Conservation (phyloP, 495 filamentous ascomycete species). For the Durotheca rogersii region DNA sequence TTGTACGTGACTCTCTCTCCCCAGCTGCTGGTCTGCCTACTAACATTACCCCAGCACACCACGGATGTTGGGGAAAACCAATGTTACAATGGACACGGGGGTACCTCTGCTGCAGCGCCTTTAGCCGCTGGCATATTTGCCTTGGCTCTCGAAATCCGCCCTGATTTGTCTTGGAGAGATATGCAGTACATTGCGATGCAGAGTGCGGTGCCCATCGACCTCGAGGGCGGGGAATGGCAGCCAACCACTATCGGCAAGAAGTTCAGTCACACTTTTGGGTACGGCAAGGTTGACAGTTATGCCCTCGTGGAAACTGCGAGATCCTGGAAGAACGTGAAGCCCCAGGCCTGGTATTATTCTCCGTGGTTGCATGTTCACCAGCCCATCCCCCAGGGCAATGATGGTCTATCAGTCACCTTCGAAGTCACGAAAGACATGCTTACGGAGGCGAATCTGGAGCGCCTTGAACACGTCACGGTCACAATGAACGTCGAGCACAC, state of each 20-base stretch:
- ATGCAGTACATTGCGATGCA: conserved; percentile 87
- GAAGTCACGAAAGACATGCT: conserved; percentile 76
- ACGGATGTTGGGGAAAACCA: conserved; percentile 86
- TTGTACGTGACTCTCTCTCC: conserved; percentile 48
- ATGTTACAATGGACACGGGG: conserved; percentile 79
- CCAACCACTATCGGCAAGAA: conserved; percentile 73
- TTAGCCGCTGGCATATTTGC: conserved; percentile 89
- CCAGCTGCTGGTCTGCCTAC: conserved; percentile 5
- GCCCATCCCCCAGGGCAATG: conserved; percentile 79
- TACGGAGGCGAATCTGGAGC: conserved; percentile 76
- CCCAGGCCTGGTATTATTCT: conserved; percentile 93
- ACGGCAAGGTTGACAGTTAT: conserved; percentile 89
- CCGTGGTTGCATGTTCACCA: conserved; percentile 91
- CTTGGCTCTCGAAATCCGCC: conserved; percentile 83
- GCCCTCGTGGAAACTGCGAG: conserved; percentile 84
- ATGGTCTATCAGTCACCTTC: conserved; percentile 75
- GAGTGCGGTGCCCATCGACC: conserved; percentile 76
- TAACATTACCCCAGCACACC: conserved; percentile 60
- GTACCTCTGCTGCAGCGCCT: conserved; percentile 95
- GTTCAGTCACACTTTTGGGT: conserved; percentile 92
- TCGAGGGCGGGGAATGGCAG: conserved; percentile 75
- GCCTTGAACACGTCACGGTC: conserved; percentile 90
- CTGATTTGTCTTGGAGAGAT: conserved; percentile 90
- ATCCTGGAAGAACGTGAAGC: conserved; percentile 84
- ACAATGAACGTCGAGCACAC: conserved; percentile 94